These are phyloP conservation scores for Trypanosoma boissoni DNA, from an alignment of 208 protist species.

Conservation along the genomic window DNA sequence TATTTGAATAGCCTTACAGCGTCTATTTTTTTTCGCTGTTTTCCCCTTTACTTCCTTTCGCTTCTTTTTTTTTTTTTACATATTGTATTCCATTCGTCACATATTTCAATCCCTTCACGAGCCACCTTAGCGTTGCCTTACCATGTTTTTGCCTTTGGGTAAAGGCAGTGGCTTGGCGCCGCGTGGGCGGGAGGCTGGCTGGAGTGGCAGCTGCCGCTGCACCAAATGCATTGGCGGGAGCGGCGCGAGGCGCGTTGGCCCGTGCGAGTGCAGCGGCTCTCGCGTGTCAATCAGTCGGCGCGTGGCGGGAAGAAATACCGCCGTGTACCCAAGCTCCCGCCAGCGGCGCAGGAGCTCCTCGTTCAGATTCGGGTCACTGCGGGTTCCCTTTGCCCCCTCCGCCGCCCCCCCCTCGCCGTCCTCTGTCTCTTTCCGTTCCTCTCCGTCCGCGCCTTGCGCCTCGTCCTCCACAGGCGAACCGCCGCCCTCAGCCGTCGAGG, in stretches of 20 bases:
- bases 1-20: neutral
- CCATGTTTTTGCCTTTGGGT: neutral
- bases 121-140: too few relatives aligned
- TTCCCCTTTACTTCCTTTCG: neutral
- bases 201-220: slow-evolving; percentile 34
- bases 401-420: neutral
- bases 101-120: too few relatives aligned
- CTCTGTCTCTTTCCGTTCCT: neutral
- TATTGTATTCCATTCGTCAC: neutral
- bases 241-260: slow-evolving; percentile 42
- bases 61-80: neutral
- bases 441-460: too few relatives aligned
- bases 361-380: too few relatives aligned
- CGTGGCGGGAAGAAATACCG: slow-evolving; percentile 47
- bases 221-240: slow-evolving; percentile 64
- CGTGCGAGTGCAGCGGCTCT: slow-evolving; percentile 8
- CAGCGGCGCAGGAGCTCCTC: slow-evolving; percentile 42
- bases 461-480: too few relatives aligned
- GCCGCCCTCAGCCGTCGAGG: too few relatives aligned
- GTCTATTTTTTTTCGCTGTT: neutral
- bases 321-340: slow-evolving; percentile 77
- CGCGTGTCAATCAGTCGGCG: slow-evolving; percentile 13
- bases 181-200: slow-evolving; percentile 1
- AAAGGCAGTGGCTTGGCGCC: neutral
- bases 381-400: too few relatives aligned